Conservation (phyloP, 2,329 filamentous ascomycete genomes). For the Fonsecaea pedrosoi region DNA sequence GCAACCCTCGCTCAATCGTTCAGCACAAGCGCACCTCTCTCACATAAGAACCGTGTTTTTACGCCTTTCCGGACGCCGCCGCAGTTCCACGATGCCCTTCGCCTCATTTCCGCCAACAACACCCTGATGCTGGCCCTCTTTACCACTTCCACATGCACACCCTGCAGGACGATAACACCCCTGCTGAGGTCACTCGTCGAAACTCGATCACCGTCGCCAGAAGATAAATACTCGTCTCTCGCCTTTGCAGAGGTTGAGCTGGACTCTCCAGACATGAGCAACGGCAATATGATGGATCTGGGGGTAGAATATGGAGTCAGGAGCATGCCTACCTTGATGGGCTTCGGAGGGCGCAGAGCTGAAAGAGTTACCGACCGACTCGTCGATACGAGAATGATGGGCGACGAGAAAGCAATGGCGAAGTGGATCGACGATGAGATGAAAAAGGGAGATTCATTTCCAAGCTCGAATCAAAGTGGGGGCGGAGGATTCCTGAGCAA, state of each 20-base stretch:
- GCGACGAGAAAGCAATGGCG: conserved; percentile 30
- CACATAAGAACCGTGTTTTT: conserved; percentile 34
- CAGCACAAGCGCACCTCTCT: conserved; percentile 13
- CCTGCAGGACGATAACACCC: conserved; percentile 39
- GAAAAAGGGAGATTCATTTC: conserved; percentile 38
- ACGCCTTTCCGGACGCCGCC: conserved; percentile 36
- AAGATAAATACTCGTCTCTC: conserved; percentile 34
- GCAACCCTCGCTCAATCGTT: conserved; percentile 6
- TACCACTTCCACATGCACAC: conserved; percentile 37
- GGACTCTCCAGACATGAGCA: conserved; percentile 42
- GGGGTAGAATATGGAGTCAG: conserved; percentile 39
- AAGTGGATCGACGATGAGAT: conserved; percentile 39
- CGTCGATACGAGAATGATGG: conserved; percentile 37
- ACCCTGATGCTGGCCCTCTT: conserved; percentile 37
- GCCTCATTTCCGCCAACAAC: conserved; percentile 37
- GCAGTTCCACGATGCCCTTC: conserved; percentile 38
- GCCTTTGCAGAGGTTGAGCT: conserved; percentile 39
- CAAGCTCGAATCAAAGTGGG: conserved; percentile 15
- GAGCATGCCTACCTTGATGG: conserved; percentile 39
- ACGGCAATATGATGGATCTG: conserved; percentile 39
- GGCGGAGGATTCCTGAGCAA: conserved; percentile 26
- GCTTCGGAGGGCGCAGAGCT: conserved; percentile 39
- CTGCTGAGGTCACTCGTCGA: conserved; percentile 36
- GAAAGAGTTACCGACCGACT: conserved; percentile 38
- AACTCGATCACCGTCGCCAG: conserved; percentile 26